A percentile compares a stretch with the other conserved stretches of the same genome.
These are phyloP conservation scores for Linum lewisii DNA, from an alignment of 345 rosid genomes.

Conservation along the genomic window DNA sequence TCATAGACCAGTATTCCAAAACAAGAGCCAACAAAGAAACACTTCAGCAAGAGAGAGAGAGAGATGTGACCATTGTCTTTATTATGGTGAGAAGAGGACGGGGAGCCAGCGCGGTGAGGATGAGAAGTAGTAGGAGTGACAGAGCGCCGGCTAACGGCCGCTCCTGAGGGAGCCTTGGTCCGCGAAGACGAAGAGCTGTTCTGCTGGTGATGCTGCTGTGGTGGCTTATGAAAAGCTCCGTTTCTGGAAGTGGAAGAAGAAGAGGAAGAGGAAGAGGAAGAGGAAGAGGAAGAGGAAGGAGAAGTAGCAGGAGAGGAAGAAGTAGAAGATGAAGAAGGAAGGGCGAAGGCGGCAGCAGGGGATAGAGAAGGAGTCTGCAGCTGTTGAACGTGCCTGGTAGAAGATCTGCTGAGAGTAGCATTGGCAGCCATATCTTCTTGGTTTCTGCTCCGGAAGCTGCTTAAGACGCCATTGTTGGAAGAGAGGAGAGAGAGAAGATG, in stretches of 20 bases:
- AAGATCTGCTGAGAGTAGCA: conserved; percentile 19
- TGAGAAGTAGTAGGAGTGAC: conserved; percentile 50
- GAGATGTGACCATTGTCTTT: conserved; percentile 39
- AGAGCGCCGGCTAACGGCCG: conserved; percentile 42
- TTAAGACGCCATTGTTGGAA: background rate
- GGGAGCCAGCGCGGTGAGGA: conserved; percentile 15
- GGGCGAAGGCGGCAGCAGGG: too few relatives aligned
- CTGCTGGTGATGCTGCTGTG: conserved; percentile 17
- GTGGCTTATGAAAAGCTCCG: background rate
- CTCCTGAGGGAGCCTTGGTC: conserved; percentile 8
- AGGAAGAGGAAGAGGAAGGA: conserved; percentile 3
- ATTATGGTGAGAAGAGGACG: conserved; percentile 18
- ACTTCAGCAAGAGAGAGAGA: background rate
- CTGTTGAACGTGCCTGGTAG: conserved; percentile 18
- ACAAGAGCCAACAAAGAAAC: background rate
- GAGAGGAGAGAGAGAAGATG: conserved; percentile 2
- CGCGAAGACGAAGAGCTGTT: conserved; percentile 24
- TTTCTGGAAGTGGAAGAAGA: conserved; percentile 21
- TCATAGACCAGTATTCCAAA: background rate
- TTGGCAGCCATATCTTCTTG: conserved; percentile 22
- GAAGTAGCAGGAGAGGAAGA: conserved; percentile 27
- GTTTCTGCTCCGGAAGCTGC: background rate
- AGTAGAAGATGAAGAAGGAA: too few relatives aligned
- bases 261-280: conserved; percentile 15
- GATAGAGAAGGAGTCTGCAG: conserved; percentile 16